Evolutionary conservation across 2,329 filamentous ascomycete species (phyloP), one percentile per base, ranked within the genome.

Genomic region (Hypoxylon sp.): DNA sequence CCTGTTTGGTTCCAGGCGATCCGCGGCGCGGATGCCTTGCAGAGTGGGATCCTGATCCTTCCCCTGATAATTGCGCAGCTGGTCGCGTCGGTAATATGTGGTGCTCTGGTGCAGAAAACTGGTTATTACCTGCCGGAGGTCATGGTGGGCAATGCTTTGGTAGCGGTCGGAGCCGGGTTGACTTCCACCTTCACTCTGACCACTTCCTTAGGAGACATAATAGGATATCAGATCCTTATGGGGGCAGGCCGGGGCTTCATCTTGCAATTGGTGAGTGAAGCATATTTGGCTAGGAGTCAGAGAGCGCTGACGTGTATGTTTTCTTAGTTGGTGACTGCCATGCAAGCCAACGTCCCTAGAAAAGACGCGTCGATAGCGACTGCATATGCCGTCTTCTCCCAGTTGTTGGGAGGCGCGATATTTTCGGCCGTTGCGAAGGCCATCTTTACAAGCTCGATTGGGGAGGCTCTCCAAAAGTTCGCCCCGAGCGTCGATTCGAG

Each of bases 381-480:
- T 51, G 76, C 77, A 3, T 76, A 81, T 27, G 73, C 81, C 27
- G 79, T 84, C 66, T 85, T 87, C 73, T 84, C 83, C 74, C 82
- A 87, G 54, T 80, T 79, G 2, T 76, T 87, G 0, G 84, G 84
- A 12, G 83, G 83, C 2, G 81, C 85, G 1, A 74, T 87, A 46
- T 79, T 82, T 43, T 79, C 86, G 30, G 79, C 79, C 0, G 78
- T 87, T 23, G 83, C 82, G 1, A 82, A 87, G 71, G 83, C 84
- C 56, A 80, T 87, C 47, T 87, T 88, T 70, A 79, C 79, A 37
- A 84, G 85, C 56, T 81, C 77, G 1, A 74, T 87, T 9, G 65
- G 79, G 12, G 70, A 75, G 7, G 74, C 82, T 43, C 76, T 87
- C 1, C 77, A 78, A 0, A 77, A 76, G 34, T 76, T 80, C 39